These are phyloP conservation scores for Artemisia argyi DNA, from an alignment of 129 eudicot species.

Conservation along the genomic window DNA sequence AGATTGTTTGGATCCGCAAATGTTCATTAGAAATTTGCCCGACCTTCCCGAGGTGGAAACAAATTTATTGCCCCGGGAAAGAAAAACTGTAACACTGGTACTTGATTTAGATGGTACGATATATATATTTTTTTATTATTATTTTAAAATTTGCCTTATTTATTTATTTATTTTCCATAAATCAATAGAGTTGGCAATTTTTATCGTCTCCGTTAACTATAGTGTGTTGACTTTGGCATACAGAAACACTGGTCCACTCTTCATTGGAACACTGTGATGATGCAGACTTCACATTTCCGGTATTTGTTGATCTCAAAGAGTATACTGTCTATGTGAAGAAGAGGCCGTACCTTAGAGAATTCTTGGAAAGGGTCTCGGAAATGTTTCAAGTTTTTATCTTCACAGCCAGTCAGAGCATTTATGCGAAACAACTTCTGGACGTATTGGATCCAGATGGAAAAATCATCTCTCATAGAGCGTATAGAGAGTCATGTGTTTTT, in stretches of 20 bases:
- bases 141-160: background rate
- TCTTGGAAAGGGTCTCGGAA: slow-evolving; percentile 82
- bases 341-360: slow-evolving; percentile 81
- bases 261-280: slow-evolving; percentile 80
- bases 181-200: slow-evolving; percentile 9
- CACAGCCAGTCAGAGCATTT: slow-evolving; percentile 96
- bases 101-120: slow-evolving; percentile 94
- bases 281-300: slow-evolving; percentile 86
- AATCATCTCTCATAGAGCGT: slow-evolving; percentile 79
- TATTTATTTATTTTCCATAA: background rate
- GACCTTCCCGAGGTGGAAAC: slow-evolving; percentile 57
- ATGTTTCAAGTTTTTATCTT: slow-evolving; percentile 83
- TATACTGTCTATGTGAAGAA: slow-evolving; percentile 78
- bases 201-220: background rate
- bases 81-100: slow-evolving; percentile 71
- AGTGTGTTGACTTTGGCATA: slow-evolving; percentile 13
- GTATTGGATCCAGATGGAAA: slow-evolving; percentile 88
- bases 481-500: slow-evolving; percentile 91
- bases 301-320: slow-evolving; percentile 68
- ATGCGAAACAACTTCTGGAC: slow-evolving; percentile 87
- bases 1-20: slow-evolving; percentile 80
- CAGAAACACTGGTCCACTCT: slow-evolving; percentile 97
- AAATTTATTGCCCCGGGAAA: slow-evolving; percentile 35
- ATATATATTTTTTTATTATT: slow-evolving; percentile 13
- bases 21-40: slow-evolving; percentile 67